Conservation (phyloP, 768 basidiomycete genomes). For the Lactarius evosmus region DNA sequence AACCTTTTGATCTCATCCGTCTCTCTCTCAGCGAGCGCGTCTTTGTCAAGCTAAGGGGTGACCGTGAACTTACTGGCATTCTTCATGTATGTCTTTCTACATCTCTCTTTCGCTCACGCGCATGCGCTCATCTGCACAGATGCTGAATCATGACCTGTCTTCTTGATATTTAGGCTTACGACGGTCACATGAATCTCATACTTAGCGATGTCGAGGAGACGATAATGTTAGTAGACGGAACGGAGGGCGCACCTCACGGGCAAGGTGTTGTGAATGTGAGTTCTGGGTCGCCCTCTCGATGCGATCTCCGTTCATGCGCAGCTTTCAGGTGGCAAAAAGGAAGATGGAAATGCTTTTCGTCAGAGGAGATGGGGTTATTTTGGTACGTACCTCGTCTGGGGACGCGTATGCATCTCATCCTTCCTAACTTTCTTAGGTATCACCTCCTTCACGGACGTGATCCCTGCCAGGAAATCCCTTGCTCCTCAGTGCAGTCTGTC, state of each 20-base stretch:
- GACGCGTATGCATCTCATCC: constrained; percentile 15
- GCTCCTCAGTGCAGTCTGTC: background rate
- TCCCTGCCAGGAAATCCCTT: background rate
- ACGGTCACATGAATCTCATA: constrained; percentile 99
- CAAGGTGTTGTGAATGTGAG: constrained; percentile 65
- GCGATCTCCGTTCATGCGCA: background rate
- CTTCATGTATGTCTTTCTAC: constrained; percentile 68
- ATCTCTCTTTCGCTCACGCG: constrained; percentile 18
- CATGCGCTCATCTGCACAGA: constrained; percentile 13
- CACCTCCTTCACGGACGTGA: constrained; percentile 74
- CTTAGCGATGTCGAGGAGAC: constrained; percentile 97
- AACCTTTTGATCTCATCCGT: constrained; percentile 96
- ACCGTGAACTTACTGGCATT: constrained; percentile 86
- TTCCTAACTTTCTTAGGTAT: constrained; percentile 50
- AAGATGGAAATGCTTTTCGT: constrained; percentile 99
- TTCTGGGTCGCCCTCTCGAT: constrained; percentile 7
- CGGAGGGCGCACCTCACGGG: constrained; percentile 58
- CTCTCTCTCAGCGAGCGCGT: constrained; percentile 96
- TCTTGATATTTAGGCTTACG: constrained; percentile 72
- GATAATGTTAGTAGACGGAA: constrained; percentile 88
- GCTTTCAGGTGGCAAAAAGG: constrained; percentile 75
- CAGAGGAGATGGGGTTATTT: constrained; percentile 93
- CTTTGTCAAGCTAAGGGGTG: constrained; percentile 95
- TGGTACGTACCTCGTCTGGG: constrained; percentile 46
- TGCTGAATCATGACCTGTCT: constrained; percentile 23